These are phyloP conservation scores for Podaxis rugospora DNA, from an alignment of 768 basidiomycete species.

Conservation along the genomic window DNA sequence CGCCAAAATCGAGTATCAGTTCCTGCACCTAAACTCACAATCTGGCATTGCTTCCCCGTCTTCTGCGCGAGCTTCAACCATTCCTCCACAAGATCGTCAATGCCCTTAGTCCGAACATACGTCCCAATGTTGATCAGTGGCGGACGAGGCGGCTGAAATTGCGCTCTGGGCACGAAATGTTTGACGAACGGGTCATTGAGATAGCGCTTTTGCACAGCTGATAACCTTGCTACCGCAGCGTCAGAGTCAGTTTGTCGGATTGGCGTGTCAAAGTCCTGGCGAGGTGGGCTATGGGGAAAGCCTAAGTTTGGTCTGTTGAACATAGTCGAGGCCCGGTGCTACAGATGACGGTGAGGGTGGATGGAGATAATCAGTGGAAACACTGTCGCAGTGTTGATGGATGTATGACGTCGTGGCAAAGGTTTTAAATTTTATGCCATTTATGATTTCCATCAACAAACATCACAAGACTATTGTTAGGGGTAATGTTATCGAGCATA, in stretches of 20 bases:
- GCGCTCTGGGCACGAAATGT: slow-evolving; percentile 63
- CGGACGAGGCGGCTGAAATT: slow-evolving; percentile 57
- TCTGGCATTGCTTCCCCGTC: slow-evolving; percentile 59
- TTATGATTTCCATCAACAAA: background rate
- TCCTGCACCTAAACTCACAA: slow-evolving; percentile 93
- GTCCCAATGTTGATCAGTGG: slow-evolving; percentile 97
- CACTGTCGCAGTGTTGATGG: background rate
- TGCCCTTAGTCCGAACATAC: slow-evolving; percentile 73
- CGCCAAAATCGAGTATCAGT: slow-evolving; percentile 97
- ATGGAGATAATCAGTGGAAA: background rate
- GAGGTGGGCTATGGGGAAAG: slow-evolving; percentile 7
- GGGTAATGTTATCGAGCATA: background rate
- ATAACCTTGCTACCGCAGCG: slow-evolving; percentile 78
- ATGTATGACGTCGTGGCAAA: background rate
- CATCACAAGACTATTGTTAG: background rate
- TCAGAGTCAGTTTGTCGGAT: slow-evolving; percentile 80
- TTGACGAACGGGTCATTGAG: slow-evolving; percentile 71
- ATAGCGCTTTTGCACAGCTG: slow-evolving; percentile 82
- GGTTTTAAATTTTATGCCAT: background rate
- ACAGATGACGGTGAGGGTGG: background rate
- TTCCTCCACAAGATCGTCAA: slow-evolving; percentile 69
- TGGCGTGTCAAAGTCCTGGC: slow-evolving; percentile 49
- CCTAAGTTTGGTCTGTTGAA: background rate
- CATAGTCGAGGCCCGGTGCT: background rate
- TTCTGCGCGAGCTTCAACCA: slow-evolving; percentile 50